Conservation (phyloP, 2,329 filamentous ascomycete genomes). For the Capronia epimyces region DNA sequence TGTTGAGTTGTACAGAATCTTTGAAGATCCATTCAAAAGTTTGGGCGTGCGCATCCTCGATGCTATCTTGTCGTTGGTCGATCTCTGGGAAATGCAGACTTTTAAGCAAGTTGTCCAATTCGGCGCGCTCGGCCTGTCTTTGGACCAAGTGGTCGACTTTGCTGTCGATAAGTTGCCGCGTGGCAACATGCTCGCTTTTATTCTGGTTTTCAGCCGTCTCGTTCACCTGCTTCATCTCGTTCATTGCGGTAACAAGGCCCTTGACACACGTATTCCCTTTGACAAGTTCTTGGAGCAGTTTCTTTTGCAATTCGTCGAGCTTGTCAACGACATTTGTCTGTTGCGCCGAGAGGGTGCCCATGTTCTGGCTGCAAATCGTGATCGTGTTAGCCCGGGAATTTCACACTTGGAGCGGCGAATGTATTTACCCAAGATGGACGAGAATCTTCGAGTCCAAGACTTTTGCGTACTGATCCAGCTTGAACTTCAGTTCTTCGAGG, state of each 20-base stretch:
- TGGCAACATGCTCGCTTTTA: conserved; percentile 1
- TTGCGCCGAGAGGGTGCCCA: neutral
- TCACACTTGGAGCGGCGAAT: neutral
- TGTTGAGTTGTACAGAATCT: neutral
- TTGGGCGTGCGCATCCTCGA: neutral
- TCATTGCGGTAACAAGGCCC: neutral
- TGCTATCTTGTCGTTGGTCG: conserved; percentile 1
- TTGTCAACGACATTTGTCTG: neutral
- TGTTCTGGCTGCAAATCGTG: conserved; percentile 1
- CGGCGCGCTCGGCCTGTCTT: neutral
- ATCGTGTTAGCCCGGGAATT: neutral
- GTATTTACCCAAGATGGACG: conserved; percentile 2
- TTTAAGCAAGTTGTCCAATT: neutral
- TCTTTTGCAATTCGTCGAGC: neutral
- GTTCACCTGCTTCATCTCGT: too few species aligned
- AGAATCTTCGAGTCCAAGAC: neutral
- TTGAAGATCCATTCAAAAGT: conserved; percentile 7
- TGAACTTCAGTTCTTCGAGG: neutral
- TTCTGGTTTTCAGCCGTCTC: neutral
- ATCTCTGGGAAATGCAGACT: conserved; percentile 3
- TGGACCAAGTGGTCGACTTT: neutral
- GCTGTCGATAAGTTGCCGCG: neutral
- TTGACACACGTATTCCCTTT: neutral
- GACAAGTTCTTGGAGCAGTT: neutral
- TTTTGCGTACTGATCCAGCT: neutral